These are phyloP conservation scores for Irpex lacteus DNA, from an alignment of 1,284 basidiomycete genomes.

Conservation along the genomic window DNA sequence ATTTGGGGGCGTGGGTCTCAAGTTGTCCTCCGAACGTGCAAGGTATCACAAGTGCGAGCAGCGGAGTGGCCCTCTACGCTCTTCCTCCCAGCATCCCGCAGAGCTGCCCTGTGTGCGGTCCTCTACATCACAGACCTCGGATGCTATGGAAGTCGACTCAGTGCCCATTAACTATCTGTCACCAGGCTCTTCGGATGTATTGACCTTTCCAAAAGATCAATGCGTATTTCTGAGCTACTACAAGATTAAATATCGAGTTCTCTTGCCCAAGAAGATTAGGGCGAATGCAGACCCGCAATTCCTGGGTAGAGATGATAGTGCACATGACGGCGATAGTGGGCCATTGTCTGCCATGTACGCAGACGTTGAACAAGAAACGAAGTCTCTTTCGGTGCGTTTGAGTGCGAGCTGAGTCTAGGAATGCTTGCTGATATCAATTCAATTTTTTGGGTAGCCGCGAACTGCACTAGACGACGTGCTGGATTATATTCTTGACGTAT, in stretches of 20 bases:
- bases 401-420: neutral
- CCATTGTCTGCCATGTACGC: neutral
- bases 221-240: constrained; percentile 6
- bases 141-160: no score
- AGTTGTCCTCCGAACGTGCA: neutral
- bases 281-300: neutral
- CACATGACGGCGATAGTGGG: neutral
- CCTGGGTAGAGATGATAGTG: neutral
- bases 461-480: neutral
- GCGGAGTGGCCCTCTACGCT: neutral
- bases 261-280: neutral
- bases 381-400: neutral
- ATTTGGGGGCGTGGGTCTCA: neutral
- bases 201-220: neutral
- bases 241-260: constrained; percentile 3
- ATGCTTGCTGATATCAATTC: neutral
- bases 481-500: neutral
- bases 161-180: no score
- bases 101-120: no score
- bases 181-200: no score
- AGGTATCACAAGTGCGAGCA: neutral
- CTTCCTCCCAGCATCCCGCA: no score
- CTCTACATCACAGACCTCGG: no score
- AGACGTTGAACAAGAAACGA: neutral
- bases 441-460: constrained; percentile 2